Conservation (phyloP, 2,329 filamentous ascomycete species). For the Ilyonectria sp. region DNA sequence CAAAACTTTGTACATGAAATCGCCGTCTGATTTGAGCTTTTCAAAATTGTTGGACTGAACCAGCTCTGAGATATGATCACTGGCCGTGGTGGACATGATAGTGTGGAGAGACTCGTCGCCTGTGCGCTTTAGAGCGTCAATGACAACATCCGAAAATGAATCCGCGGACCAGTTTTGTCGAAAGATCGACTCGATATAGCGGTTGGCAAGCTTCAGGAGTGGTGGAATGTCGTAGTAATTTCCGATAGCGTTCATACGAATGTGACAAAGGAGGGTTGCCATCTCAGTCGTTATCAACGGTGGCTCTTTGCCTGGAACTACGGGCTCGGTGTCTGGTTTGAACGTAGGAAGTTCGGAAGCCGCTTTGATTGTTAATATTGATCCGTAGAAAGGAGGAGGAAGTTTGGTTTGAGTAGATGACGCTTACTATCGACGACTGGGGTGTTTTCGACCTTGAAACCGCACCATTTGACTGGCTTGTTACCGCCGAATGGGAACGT, state of each 20-base stretch:
- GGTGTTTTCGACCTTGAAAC: too few species aligned
- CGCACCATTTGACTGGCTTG: too few species aligned
- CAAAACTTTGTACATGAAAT: background rate
- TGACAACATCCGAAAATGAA: conserved; percentile 8
- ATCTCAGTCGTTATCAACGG: background rate
- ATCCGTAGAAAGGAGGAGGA: too few species aligned
- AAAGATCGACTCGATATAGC: conserved; percentile 22
- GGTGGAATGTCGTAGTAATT: conserved; percentile 38
- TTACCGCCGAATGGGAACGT: too few species aligned
- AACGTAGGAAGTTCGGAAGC: background rate
- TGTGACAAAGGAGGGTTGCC: conserved; percentile 32
- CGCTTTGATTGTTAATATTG: too few species aligned
- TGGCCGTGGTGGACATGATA: background rate
- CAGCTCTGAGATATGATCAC: background rate
- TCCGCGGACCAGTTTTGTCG: background rate
- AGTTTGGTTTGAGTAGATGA: too few species aligned
- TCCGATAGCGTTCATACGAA: conserved; percentile 41
- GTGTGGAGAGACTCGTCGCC: background rate
- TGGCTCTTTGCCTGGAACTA: background rate
- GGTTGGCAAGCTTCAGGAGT: conserved; percentile 31
- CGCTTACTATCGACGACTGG: too few species aligned
- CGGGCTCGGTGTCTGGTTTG: background rate
- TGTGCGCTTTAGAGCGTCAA: background rate
- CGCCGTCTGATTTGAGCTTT: background rate
- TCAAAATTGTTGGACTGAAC: background rate